Evolutionary conservation across 2,329 filamentous ascomycete genomes (phyloP).

Genomic region (Colletotrichum cuscutae): DNA sequence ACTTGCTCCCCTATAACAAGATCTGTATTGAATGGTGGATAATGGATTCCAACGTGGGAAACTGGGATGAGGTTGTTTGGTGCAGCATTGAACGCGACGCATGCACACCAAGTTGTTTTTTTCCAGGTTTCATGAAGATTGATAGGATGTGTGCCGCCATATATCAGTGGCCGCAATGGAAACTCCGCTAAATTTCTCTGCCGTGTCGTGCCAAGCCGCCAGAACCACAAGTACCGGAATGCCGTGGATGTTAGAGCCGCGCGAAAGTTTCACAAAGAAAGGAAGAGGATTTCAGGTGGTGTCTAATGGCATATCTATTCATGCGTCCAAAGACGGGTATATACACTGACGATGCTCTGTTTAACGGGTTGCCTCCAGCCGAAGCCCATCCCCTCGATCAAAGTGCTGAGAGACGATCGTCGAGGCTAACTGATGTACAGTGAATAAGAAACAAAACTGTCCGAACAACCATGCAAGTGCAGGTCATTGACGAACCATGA

Average conservation of each 20-base stretch:
- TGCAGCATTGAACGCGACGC: not conserved
- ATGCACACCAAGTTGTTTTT: not conserved
- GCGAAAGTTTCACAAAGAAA: not conserved
- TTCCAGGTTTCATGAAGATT: constrained; percentile 9
- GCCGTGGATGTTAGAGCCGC: not conserved
- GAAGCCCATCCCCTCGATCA: constrained; percentile 22
- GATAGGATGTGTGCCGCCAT: not conserved
- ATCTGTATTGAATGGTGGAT: constrained; percentile 10
- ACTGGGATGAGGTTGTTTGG: not conserved
- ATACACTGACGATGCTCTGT: constrained; percentile 26
- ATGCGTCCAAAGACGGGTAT: constrained; percentile 4
- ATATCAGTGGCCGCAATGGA: not conserved
- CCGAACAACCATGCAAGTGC: not conserved
- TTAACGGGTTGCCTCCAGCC: constrained; percentile 22
- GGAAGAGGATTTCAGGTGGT: rapidly evolving
- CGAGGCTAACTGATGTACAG: constrained; percentile 27
- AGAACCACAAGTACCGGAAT: not conserved
- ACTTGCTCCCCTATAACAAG: constrained; percentile 19
- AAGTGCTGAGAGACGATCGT: constrained; percentile 12
- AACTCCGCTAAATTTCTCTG: not conserved
- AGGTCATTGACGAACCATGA: not conserved
- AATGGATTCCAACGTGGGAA: not conserved
- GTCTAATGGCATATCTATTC: constrained; percentile 12
- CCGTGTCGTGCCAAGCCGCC: not conserved
- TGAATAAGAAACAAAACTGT: constrained; percentile 14